Evolutionary conservation across 129 eudicot species (phyloP).

Genomic region (Escallonia rubra): DNA sequence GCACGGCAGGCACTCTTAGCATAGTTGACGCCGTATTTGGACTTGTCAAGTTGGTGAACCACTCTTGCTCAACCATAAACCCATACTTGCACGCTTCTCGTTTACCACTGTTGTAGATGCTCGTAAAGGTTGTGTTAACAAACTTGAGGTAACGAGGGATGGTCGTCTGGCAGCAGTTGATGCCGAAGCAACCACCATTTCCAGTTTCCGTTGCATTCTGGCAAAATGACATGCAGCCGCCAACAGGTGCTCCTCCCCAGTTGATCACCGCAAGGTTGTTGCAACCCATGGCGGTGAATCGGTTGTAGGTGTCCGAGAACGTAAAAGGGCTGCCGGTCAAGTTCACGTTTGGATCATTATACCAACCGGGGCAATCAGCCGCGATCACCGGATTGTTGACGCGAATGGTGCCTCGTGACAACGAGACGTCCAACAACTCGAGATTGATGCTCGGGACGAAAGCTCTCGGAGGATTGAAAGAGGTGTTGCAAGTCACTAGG

Average conservation of each 20-base stretch:
- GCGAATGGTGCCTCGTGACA: not conserved
- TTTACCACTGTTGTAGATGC: conserved; percentile 11
- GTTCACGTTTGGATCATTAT: not conserved
- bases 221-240: conserved; percentile 8
- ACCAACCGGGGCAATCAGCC: not conserved
- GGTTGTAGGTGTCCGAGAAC: conserved; percentile 13
- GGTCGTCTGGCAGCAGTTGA: conserved; percentile 25
- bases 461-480: conserved; percentile 4
- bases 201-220: conserved; percentile 17
- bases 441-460: not conserved
- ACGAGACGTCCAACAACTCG: not conserved
- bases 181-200: conserved; percentile 15
- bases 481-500: not conserved
- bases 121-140: conserved; percentile 19
- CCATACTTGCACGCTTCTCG: conserved; percentile 21
- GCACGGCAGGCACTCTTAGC: conserved; percentile 17
- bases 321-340: not conserved
- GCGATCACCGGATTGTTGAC: not conserved
- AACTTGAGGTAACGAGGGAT: conserved; percentile 25
- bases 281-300: conserved; percentile 32
- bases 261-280: conserved; percentile 21
- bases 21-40: conserved; percentile 1
- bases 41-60: conserved; percentile 12
- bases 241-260: not conserved
- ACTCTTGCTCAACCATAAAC: conserved; percentile 26